These are phyloP conservation scores for Avena eriantha DNA, from an alignment of 176 grass and related monocot genomes.

Conservation along the genomic window DNA sequence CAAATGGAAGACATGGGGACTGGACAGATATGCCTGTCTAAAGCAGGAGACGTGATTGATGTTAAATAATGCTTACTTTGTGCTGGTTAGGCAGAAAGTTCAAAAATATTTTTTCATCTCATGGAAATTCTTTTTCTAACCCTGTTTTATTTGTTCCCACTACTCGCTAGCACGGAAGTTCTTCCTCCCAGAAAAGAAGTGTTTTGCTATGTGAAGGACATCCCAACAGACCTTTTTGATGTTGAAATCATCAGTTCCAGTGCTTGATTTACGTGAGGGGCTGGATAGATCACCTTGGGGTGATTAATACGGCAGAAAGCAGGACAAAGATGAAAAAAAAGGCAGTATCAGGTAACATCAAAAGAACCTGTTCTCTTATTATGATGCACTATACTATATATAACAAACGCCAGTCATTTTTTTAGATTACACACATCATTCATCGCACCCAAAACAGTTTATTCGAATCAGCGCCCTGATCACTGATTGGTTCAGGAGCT, in stretches of 20 bases:
- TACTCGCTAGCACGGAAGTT: neutral
- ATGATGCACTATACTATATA: conserved; percentile 16
- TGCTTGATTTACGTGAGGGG: neutral
- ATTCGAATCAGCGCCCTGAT: conserved; percentile 16
- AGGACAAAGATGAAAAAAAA: conserved; percentile 1
- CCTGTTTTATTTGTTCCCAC: neutral
- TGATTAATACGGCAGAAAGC: neutral
- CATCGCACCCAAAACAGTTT: conserved; percentile 25
- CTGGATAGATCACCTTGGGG: neutral
- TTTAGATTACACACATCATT: conserved; percentile 49
- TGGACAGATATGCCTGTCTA: neutral
- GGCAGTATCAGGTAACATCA: neutral
- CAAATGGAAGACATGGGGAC: conserved; percentile 28
- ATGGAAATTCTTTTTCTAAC: neutral
- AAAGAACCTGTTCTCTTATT: conserved; percentile 14
- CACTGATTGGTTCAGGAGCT: neutral
- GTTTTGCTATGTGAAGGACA: neutral
- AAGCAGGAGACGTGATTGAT: conserved; percentile 18
- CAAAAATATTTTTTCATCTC: neutral
- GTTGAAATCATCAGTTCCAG: neutral
- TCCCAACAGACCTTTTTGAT: neutral
- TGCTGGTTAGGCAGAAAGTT: conserved; percentile 14
- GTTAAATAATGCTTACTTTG: conserved; percentile 9
- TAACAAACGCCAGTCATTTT: conserved; percentile 24
- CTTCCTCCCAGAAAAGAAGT: neutral